Conservation (phyloP, 768 basidiomycete species). For the Sporobolomyces pararoseus region DNA sequence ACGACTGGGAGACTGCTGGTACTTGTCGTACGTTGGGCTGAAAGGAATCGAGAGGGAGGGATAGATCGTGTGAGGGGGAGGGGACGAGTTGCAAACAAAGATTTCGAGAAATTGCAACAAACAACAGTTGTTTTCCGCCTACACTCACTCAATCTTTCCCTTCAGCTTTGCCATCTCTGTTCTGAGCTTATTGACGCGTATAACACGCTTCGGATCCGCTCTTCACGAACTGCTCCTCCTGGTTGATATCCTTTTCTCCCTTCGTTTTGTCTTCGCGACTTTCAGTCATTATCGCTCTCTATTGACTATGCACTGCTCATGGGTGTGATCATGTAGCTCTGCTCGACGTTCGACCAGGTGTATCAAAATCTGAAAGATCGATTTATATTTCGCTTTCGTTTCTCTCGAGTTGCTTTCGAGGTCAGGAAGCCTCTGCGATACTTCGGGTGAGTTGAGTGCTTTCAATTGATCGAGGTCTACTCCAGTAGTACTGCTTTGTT, state of each 20-base stretch:
- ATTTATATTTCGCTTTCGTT: too few species aligned
- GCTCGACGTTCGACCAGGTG: too few species aligned
- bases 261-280: neutral
- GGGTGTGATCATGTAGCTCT: too few species aligned
- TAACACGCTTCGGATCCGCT: neutral
- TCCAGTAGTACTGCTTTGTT: conserved; percentile 33
- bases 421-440: too few species aligned
- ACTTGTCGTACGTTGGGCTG: neutral
- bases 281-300: neutral
- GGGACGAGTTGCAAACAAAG: neutral
- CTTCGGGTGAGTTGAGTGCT: neutral
- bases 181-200: neutral
- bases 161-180: neutral
- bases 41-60: neutral
- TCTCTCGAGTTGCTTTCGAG: too few species aligned
- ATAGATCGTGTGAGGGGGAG: too few species aligned
- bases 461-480: conserved; percentile 1
- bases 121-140: conserved; percentile 1
- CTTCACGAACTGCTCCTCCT: neutral
- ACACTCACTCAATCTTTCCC: neutral
- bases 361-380: too few species aligned
- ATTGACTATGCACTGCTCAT: too few species aligned
- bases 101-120: neutral
- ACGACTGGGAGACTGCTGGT: neutral
- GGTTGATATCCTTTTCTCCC: neutral